These are phyloP conservation scores for Candida pseudofarinosa DNA, from an alignment of 805 yeast genomes.

Conservation along the genomic window DNA sequence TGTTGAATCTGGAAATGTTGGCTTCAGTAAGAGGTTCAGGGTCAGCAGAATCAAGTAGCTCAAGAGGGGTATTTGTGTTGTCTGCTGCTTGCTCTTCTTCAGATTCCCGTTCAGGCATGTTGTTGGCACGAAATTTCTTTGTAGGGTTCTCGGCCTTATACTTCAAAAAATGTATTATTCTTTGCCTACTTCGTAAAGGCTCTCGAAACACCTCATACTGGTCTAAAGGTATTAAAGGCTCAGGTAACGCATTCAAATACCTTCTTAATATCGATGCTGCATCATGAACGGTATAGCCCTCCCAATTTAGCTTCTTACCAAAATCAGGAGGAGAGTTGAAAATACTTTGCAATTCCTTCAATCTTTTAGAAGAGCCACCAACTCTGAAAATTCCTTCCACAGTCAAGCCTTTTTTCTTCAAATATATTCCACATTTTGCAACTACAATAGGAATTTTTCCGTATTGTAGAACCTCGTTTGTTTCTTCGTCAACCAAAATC, in stretches of 20 bases:
- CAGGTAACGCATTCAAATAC: constrained; percentile 82
- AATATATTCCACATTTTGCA: constrained; percentile 89
- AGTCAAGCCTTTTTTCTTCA: constrained; percentile 72
- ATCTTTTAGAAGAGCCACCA: constrained; percentile 85
- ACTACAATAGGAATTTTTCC: constrained; percentile 90
- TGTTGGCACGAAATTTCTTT: constrained; percentile 8
- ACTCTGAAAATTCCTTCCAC: constrained; percentile 92
- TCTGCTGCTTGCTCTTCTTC: constrained; percentile 7
- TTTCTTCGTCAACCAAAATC: constrained; percentile 49
- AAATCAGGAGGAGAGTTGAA: constrained; percentile 87
- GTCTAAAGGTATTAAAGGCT: constrained; percentile 81
- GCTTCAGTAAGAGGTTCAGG: constrained; percentile 30
- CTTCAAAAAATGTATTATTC: constrained; percentile 62
- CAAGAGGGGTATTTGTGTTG: constrained; percentile 9
- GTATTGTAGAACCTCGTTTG: constrained; percentile 65
- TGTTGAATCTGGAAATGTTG: constrained; percentile 26
- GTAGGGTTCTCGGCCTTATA: constrained; percentile 48
- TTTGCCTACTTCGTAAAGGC: constrained; percentile 62
- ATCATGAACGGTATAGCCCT: constrained; percentile 92
- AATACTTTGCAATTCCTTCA: constrained; percentile 76
- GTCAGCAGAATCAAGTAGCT: constrained; percentile 9
- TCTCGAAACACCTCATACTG: constrained; percentile 74
- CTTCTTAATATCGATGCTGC: constrained; percentile 89
- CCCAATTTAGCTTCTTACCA: constrained; percentile 88
- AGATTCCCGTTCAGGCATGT: neutral